Evolutionary conservation across 2,329 filamentous ascomycete genomes (phyloP), one percentile per base, ranked within the genome.

Genomic region (Ophiocordyceps camponoti-saundersi): DNA sequence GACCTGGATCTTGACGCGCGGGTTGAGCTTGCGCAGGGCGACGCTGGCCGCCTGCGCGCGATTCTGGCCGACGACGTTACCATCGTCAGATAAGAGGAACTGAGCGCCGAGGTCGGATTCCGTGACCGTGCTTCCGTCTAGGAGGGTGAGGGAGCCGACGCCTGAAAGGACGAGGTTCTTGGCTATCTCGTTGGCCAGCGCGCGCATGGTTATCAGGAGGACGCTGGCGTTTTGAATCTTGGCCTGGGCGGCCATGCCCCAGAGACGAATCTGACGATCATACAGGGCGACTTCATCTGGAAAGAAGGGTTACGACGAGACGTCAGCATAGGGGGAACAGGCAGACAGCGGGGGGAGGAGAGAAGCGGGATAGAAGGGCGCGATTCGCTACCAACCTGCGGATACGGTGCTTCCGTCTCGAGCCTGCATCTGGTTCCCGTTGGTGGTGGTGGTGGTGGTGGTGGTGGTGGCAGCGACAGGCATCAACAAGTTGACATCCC

Each of bases 141-240:
- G 71, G 48, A 98, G 79, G 16, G 90, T 96, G 50, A 98, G 72
- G 30, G 87, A 90, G 48, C 85, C 84, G 56, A 98, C 84, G 49
- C 92, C 92, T 21, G 92, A 89, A 3, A 98, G 78, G 18, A 95
- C 90, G 21, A 98, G 80, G 60, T 96, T 98, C 70, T 98, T 98
- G 52, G 92, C 89, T 47, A 96, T 83, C 66, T 98, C 92, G 60
- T 90, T 93, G 48, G 85, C 88, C 16, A 98, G 76, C 1, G 85
- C 88, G 59, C 84, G 85, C 62, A 95, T 79, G 29, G 81, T 88
- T 54, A 98, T 82, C 51, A 98, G 77, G 43, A 96, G 80, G 55
- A 98, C 83, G 58, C 88, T 88, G 49, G 92, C 87, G 49, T 77
- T 84, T 55, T 90, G 86, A 48, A 98, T 88, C 60, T 84, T 87